Base-by-base conservation (phyloP, 345 rosid species). In the Acer saccharum region DNA sequence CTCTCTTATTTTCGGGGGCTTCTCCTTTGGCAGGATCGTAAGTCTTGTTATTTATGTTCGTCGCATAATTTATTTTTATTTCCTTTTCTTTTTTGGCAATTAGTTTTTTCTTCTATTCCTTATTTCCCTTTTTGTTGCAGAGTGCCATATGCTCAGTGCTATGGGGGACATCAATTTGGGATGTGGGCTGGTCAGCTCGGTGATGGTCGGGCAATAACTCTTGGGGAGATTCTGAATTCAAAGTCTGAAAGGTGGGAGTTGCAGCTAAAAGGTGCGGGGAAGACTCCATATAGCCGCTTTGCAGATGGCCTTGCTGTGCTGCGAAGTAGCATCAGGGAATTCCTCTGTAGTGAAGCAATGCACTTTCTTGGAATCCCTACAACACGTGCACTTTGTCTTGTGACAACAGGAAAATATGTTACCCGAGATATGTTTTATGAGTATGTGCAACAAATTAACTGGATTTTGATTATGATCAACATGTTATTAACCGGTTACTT, bases 171-270 rank as follows among this genome's bases (percentile, higher is more conserved):
- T 84, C 98, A 94, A 76, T 96, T 96, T 87, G 98, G 99, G 70
- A 89, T 79, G 86, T 97, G 98, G 99, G 99, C 98, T 69, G 98
- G 98, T 83, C 99, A 97, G 83, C 85, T 97, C 58, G 99, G 99
- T 81, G 99, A 97, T 83, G 99, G 99, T 35, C 90, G 99, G 77
- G 99, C 98, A 80, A 93, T 97, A 65, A 90, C 98, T 10, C 88
- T 97, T 0, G 99, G 99, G 54, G 98, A 92, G 83, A 78, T 91
- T 88, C 75, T 94, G 60, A 94, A 89, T 84, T 90, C 90, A n/a
- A 91, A 86, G 84, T 83, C 85, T 29, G 91, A 94, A 86, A 90
- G 98, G 81, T 97, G 98, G 99, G 99, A 97, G 68, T 86, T 94
- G 84, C 98, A 97, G 86, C 98, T 94, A 69, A 97, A 97, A 87